Base-by-base conservation (phyloP, 208 protist genomes). In the Phytomonas francai region DNA sequence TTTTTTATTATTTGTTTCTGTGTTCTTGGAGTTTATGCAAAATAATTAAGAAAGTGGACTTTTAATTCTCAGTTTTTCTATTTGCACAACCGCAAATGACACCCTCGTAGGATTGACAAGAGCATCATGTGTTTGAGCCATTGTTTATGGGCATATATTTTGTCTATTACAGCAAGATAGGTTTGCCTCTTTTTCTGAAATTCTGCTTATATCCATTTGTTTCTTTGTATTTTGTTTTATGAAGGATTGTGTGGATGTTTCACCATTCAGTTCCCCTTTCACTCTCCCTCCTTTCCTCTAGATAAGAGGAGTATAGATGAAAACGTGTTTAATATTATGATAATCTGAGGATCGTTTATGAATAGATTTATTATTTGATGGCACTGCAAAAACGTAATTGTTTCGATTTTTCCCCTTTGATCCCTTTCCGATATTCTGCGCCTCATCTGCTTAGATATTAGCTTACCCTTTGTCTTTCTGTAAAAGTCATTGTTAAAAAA, bases 1-100 rank as follows among this genome's bases (percentile, higher is more conserved):
- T 30, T 65, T 58, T 19, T 30, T 65, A 36, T 19, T 71, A 8
- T 63, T 45, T 64, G 7, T 42, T 64, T 56, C 59, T 57, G 39
- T 19, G 39, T 19, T 22, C 14, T 49, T 19, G 2, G 39, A 49
- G 4, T 9, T 22, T 3, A 49, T 49, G 2, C 2, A 22, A 3
- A 19, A 22, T 49, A 49, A 49, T 49, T 12, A 49, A 49, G 14
- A 12, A 49, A 49, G 39, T 49, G 39, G 39, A 19, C 2, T 22
- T 49, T 49, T 3, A 3, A 19, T 49, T 9, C 14, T 9, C 9
- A 39, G 34, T 39, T 39, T 9, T 19, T 49, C 39, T 49, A 9
- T 49, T 49, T 3, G 16, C 12, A 22, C 39, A 12, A 19, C 14
- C 39, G 1, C 9, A 49, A 49, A 49, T 22, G 39, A 49, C 6